Percentiles rank a stretch among this genome's conserved stretches.
These are phyloP conservation scores for Tephrocybe sp. DNA, from an alignment of 768 basidiomycete genomes.

Conservation along the genomic window DNA sequence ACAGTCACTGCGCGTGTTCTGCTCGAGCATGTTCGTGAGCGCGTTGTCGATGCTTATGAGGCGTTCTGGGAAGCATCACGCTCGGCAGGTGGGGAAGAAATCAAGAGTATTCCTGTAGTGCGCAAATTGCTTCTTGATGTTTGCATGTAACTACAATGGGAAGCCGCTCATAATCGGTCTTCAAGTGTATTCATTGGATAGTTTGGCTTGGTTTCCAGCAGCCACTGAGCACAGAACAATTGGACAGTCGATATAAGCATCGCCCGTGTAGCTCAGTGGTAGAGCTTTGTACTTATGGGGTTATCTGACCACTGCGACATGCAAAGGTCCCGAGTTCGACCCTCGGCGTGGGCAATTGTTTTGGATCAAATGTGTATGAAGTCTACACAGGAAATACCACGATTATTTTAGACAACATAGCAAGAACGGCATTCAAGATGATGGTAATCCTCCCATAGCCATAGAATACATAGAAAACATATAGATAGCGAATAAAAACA, in stretches of 20 bases:
- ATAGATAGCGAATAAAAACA: not conserved
- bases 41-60: constrained; percentile 72
- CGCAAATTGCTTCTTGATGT: constrained; percentile 11
- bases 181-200: not conserved
- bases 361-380: too few species aligned
- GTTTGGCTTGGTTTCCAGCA: not conserved
- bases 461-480: too few species aligned
- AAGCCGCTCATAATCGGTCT: not conserved
- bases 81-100: constrained; percentile 12
- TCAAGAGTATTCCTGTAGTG: constrained; percentile 8
- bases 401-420: too few species aligned
- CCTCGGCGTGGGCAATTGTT: constrained; percentile 46
- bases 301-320: constrained; percentile 35
- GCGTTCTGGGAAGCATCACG: constrained; percentile 64
- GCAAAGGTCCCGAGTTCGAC: constrained; percentile 59
- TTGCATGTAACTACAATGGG: not conserved
- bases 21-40: constrained; percentile 71
- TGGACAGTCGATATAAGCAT: not conserved
- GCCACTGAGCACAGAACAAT: too few species aligned
- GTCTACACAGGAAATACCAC: not conserved
- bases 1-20: constrained; percentile 82
- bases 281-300: constrained; percentile 63
- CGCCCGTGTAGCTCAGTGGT: constrained; percentile 58
- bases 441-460: too few species aligned
- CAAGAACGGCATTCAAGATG: too few species aligned